Conservation (phyloP, 306 rosid genomes). For the Datisca glomerata region DNA sequence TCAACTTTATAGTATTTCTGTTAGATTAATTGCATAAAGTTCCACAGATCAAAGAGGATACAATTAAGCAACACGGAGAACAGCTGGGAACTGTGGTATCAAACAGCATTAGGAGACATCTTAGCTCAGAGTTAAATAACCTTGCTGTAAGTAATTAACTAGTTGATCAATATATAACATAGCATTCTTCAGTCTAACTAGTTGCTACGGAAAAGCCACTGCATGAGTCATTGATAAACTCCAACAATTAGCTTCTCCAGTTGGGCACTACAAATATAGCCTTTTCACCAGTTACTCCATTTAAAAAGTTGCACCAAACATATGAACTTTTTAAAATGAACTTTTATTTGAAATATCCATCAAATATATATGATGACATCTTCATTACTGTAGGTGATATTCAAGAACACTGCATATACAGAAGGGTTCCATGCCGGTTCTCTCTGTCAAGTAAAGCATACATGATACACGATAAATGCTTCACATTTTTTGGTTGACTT, state of each 20-base stretch:
- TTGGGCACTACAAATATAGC: too few relatives aligned
- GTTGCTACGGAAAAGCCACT: neutral
- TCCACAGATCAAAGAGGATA: slow-evolving; percentile 57
- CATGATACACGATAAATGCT: neutral
- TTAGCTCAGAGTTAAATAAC: slow-evolving; percentile 57
- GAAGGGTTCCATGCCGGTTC: slow-evolving; percentile 87
- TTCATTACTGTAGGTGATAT: slow-evolving; percentile 42
- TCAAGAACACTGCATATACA: slow-evolving; percentile 68
- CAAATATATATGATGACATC: too few relatives aligned
- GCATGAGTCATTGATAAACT: neutral
- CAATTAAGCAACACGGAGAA: slow-evolving; percentile 44
- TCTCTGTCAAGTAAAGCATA: slow-evolving; percentile 27
- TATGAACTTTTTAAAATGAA: too few relatives aligned
- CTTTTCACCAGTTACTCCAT: too few relatives aligned
- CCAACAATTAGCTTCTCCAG: too few relatives aligned
- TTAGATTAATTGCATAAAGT: slow-evolving; percentile 12
- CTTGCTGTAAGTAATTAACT: slow-evolving; percentile 59
- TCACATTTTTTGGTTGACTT: too few relatives aligned
- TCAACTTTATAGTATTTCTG: slow-evolving; percentile 2
- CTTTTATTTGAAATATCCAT: too few relatives aligned
- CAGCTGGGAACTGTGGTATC: slow-evolving; percentile 49
- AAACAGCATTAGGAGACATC: slow-evolving; percentile 36
- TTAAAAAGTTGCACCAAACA: too few relatives aligned
- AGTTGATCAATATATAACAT: too few relatives aligned
- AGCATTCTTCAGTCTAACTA: neutral